Evolutionary conservation across 768 basidiomycete species (phyloP), one percentile per base, ranked within the genome.

Genomic region (Podaxis sp.): DNA sequence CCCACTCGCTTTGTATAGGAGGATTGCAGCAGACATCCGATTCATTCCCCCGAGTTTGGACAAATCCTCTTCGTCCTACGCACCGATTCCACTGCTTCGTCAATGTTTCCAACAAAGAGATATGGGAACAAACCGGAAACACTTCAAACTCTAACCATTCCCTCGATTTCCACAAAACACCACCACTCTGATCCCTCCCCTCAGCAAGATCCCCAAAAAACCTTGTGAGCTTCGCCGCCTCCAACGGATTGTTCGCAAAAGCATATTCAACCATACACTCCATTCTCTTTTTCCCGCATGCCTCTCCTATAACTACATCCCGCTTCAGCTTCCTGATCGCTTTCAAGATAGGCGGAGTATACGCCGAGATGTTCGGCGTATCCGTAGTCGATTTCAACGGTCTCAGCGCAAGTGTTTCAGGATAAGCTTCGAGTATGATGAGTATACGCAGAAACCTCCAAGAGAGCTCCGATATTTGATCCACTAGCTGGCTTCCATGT

Each of bases 371-470:
- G 1, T 64, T 71, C 11, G 63, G 65, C 54, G 11, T 52, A 18
- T 61, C 52, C 5, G 44, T 59, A 47, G 44, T 55, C 40, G 47
- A 62, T 28, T 63, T 64, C 57, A 63, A 57, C 2, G 68, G 63
- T 62, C 63, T 70, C 63, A 73, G 74, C 28, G 78, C 76, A 58
- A 67, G 66, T 3, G 77, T 74, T 14, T 77, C 76, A 4, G 86
- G 83, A 63, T 86, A 90, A 3, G 82, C 88, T 65, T 89, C 89
- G 56, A 93, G 82, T 11, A 93, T 60, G 38, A 92, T 66, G 1
- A 88, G 74, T 2, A 92, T 57, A 27, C 73, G 71, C 7, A 68
- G 65, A 68, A 81, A 92, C 23, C 76, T 74, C 87, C 87, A 89
- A n/a, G 91, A 89, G 59, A 83, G 77, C 21, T 72, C 63, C 6